Evolutionary conservation across 306 rosid genomes (phyloP).

Genomic region (Astragalus membranaceus): DNA sequence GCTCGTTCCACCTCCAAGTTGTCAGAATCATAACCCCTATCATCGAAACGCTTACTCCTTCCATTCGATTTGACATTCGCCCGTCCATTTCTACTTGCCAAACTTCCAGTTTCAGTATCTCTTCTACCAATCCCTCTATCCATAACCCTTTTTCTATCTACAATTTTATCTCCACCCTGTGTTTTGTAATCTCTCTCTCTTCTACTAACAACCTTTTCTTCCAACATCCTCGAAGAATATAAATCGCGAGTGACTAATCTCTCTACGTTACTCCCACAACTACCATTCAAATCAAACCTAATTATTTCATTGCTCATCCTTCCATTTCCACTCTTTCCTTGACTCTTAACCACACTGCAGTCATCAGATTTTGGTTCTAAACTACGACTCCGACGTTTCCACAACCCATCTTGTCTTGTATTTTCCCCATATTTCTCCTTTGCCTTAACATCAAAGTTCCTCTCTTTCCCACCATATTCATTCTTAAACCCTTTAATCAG

Average conservation of each 20-base stretch:
- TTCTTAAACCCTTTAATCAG: constrained; percentile 16
- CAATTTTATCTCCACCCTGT: constrained; percentile 26
- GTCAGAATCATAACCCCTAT: constrained; percentile 29
- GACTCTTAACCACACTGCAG: not conserved
- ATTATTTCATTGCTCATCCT: not conserved
- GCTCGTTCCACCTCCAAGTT: constrained; percentile 58
- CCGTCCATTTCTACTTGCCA: constrained; percentile 6
- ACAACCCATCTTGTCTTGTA: constrained; percentile 16
- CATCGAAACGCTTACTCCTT: constrained; percentile 21
- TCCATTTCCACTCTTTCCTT: constrained; percentile 16
- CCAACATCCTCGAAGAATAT: constrained; percentile 14
- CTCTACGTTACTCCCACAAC: not conserved
- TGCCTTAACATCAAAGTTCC: constrained; percentile 18
- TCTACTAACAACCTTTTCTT: constrained; percentile 7
- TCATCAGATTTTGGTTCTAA: constrained; percentile 26
- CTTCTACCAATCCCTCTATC: constrained; percentile 23
- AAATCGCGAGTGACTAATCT: not conserved
- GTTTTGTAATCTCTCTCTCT: constrained; percentile 26
- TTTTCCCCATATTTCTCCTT: constrained; percentile 24
- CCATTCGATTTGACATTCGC: constrained; percentile 25
- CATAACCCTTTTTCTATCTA: constrained; percentile 8
- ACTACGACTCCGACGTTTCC: constrained; percentile 16
- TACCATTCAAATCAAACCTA: not conserved
- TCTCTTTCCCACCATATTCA: constrained; percentile 22
- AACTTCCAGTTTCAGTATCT: constrained; percentile 23